Base-by-base conservation (phyloP, 257 asterid species). In the Solanum tacnaense region DNA sequence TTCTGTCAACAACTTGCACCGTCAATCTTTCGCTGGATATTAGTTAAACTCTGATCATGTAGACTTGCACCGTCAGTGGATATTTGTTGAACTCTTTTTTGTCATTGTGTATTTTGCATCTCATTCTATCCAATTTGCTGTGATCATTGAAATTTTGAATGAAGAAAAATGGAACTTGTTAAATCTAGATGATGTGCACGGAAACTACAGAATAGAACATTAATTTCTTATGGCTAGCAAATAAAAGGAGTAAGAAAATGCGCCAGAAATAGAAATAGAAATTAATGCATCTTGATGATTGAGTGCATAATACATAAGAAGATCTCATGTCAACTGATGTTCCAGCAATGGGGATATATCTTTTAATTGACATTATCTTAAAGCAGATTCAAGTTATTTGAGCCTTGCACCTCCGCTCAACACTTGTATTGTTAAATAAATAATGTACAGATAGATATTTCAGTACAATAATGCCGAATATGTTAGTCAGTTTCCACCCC, bases 401-500 rank as follows among this genome's bases (percentile, higher is more conserved):
- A 75, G 32, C 83, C 34, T 75, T 73, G 83, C 56, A 38, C 2
- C 52, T 38, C 58, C 5, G 31, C 83, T 38, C 58, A 38, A 81
- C 85, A 46, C 85, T 46, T 18, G 4, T 9, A 49, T 29, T 15
- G 70, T 46, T 81, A 81, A 81, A 34, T 23, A 13, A 68, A 16
- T 49, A 29, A 81, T 81, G 41, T 81, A 81, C 70, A 81, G 1
- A 81, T 29, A 81, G 2, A 81, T 81, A 46, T 27, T 46, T 81
- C 41, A 81, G 67, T 58, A 36, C 44, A 32, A 15, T 9, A 16
- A 46, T 81, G 68, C 9, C 4, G 13, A 78, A 4, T 79, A 35
- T 79, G 16, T 67, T 7, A 82, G 79, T 71, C 91, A 76, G 88
- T 75, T 71, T 70, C 35, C 9, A 83, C 62, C 36, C 86, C 92